phyloP scores from a whole-genome alignment of 169 alveolate genomes.

The Cyclospora cayetanensis region DNA sequence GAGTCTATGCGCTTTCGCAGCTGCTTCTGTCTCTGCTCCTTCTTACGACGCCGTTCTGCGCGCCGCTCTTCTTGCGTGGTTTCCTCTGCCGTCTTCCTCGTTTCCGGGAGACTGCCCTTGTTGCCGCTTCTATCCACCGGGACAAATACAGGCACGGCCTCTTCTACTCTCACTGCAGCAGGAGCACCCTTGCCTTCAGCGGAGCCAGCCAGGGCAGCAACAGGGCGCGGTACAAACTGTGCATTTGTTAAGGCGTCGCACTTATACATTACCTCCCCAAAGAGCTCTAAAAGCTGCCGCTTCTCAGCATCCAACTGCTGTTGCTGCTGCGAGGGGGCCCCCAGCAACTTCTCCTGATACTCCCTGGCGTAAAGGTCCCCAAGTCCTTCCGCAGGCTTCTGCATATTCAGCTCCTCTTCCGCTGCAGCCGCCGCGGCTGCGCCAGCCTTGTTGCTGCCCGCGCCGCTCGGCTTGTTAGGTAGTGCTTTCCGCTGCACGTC shows the following conservation, averaged over 20 bases:
- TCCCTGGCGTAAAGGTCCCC: slow-evolving; percentile 59
- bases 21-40: slow-evolving; percentile 30
- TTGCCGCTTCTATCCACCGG: slow-evolving; percentile 41
- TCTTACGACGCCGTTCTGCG: slow-evolving; percentile 33
- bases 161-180: slow-evolving; percentile 58
- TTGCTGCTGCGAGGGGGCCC: slow-evolving; percentile 46
- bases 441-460: slow-evolving; percentile 11
- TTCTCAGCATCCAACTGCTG: slow-evolving; percentile 44
- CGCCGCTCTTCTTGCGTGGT: slow-evolving; percentile 53
- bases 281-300: slow-evolving; percentile 59
- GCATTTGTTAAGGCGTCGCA: slow-evolving; percentile 34
- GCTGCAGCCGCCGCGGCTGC: slow-evolving; percentile 51
- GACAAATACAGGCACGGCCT: slow-evolving; percentile 54
- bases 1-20: slow-evolving; percentile 19
- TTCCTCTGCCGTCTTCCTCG: slow-evolving; percentile 44
- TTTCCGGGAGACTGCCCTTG: background rate
- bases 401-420: slow-evolving; percentile 35
- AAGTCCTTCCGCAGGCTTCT: slow-evolving; percentile 44
- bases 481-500: slow-evolving; percentile 38
- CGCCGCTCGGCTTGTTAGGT: background rate
- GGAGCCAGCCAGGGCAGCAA: slow-evolving; percentile 26
- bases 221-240: slow-evolving; percentile 52
- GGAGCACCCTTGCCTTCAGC: slow-evolving; percentile 25
- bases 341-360: background rate
- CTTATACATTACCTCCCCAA: slow-evolving; percentile 54